Percentiles rank a stretch among this genome's conserved stretches.
Conservation (phyloP, 108 stramenopile species). For the Discostella pseudostelligera region DNA sequence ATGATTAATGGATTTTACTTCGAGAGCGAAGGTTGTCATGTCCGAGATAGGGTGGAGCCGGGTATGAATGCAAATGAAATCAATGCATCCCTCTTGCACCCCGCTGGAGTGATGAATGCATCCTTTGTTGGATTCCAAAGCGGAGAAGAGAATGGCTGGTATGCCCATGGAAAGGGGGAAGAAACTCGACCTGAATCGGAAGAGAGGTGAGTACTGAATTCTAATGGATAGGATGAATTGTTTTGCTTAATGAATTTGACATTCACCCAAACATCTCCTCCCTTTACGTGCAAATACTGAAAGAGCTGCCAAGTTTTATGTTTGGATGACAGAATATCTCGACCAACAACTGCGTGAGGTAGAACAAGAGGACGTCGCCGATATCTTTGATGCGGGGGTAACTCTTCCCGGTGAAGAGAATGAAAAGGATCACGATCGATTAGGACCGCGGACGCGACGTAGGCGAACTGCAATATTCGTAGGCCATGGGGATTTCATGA, state of each 20-base stretch:
- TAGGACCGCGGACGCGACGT: slow-evolving; percentile 37
- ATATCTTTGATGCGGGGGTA: slow-evolving; percentile 78
- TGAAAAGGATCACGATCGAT: slow-evolving; percentile 57
- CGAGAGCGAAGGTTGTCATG: slow-evolving; percentile 76
- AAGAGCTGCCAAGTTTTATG: slow-evolving; percentile 67
- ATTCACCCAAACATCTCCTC: too few relatives aligned
- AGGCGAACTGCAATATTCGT: slow-evolving; percentile 60
- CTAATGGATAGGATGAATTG: neutral
- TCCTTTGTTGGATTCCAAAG: slow-evolving; percentile 59
- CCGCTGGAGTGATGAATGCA: slow-evolving; percentile 18
- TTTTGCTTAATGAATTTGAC: too few relatives aligned
- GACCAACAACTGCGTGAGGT: slow-evolving; percentile 37
- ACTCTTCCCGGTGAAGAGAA: slow-evolving; percentile 59
- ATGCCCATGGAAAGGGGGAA: slow-evolving; percentile 54
- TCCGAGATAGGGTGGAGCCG: slow-evolving; percentile 51
- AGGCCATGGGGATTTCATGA: slow-evolving; percentile 83
- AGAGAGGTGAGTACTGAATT: slow-evolving; percentile 19
- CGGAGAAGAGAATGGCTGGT: slow-evolving; percentile 59
- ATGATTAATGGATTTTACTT: slow-evolving; percentile 67
- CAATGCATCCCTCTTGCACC: slow-evolving; percentile 19
- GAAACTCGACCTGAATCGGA: slow-evolving; percentile 70
- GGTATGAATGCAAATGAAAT: slow-evolving; percentile 72
- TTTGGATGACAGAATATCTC: slow-evolving; percentile 72
- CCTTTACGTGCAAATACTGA: too few relatives aligned
- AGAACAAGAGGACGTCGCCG: slow-evolving; percentile 24